A percentile compares a stretch with the other conserved stretches of the same genome.
phyloP scores from a whole-genome alignment of 83 land plant species.

The Thuja plicata region DNA sequence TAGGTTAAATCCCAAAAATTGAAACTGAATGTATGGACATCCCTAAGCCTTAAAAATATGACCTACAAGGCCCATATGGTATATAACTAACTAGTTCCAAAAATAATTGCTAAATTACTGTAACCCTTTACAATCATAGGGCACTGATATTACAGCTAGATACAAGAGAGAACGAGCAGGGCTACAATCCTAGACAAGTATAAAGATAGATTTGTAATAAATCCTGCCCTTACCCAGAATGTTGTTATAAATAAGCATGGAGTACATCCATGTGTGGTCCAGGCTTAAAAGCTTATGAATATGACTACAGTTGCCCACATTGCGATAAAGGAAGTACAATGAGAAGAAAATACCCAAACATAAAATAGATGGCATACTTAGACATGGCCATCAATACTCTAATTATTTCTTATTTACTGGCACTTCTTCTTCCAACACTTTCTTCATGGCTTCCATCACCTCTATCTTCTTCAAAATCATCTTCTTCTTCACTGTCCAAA shows the following conservation, averaged over 20 bases:
- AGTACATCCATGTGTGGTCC: background rate
- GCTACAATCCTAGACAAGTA: background rate
- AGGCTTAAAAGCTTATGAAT: background rate
- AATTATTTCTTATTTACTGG: background rate
- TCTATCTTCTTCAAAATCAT: background rate
- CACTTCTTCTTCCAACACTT: constrained; percentile 2
- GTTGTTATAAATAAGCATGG: background rate
- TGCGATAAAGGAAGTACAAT: background rate
- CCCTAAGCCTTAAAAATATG: background rate
- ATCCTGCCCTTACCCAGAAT: background rate
- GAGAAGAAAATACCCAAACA: background rate
- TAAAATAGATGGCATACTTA: background rate
- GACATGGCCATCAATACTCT: background rate
- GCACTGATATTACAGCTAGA: background rate
- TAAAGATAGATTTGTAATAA: background rate
- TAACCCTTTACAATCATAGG: background rate
- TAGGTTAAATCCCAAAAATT: background rate
- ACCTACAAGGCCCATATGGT: background rate
- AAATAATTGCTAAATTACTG: background rate
- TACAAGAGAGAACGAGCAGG: background rate
- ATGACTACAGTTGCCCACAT: background rate
- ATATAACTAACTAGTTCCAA: background rate
- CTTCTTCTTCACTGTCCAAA: background rate
- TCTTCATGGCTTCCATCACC: background rate
- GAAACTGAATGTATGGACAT: background rate